Conservation (phyloP, 2,329 filamentous ascomycete species). For the Apiospora aurea region DNA sequence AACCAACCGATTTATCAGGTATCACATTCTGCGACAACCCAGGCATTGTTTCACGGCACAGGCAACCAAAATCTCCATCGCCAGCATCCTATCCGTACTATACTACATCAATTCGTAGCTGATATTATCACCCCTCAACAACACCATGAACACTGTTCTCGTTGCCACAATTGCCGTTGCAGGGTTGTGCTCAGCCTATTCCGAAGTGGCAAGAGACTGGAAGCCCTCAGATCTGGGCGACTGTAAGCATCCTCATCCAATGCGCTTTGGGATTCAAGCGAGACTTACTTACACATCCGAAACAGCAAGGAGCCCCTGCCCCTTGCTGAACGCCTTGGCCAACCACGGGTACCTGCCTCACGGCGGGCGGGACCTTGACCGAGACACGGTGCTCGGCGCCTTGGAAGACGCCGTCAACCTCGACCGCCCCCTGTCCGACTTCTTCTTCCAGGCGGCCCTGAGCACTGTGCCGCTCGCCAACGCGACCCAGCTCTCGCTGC, state of each 20-base stretch:
- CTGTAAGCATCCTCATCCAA: neutral
- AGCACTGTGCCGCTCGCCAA: slow-evolving; percentile 14
- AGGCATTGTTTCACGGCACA: neutral
- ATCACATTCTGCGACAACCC: neutral
- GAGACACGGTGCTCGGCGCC: neutral
- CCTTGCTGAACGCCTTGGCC: slow-evolving; percentile 19
- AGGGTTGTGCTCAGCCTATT: neutral
- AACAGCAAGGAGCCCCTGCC: slow-evolving; percentile 3
- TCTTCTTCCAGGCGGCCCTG: neutral
- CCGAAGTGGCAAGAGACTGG: neutral
- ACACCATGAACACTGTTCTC: neutral
- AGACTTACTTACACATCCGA: neutral
- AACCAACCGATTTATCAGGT: neutral
- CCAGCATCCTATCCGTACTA: neutral
- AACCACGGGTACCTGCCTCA: slow-evolving; percentile 16
- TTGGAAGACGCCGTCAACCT: neutral
- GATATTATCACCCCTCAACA: neutral
- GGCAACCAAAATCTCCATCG: neutral
- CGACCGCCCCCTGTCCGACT: neutral
- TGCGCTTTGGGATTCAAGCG: too few species aligned
- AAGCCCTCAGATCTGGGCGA: neutral
- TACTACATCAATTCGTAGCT: neutral
- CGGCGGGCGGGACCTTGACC: slow-evolving; percentile 3
- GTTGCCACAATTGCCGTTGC: neutral
- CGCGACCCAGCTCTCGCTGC: slow-evolving; percentile 30